phyloP scores from a whole-genome alignment of 2,329 filamentous ascomycete genomes.

The Botrytis fabae region DNA sequence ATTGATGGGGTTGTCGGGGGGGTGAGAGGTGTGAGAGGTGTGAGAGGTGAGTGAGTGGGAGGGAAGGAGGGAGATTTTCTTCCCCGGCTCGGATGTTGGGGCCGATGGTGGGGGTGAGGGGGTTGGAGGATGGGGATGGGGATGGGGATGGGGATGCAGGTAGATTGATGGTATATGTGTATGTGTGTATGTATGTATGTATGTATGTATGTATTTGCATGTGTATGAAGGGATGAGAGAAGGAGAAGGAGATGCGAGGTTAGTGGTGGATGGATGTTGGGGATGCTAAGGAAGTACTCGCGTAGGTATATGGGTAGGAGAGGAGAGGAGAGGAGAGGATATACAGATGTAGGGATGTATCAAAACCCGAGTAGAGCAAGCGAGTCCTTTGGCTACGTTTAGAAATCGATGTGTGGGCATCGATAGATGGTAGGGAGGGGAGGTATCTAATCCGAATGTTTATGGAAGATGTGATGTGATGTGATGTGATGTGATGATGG shows the following conservation, averaged over 20 bases:
- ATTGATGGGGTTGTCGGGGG: not conserved
- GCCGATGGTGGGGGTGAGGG: not conserved
- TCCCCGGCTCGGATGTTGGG: not conserved
- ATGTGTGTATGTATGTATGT: no score
- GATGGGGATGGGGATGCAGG: not conserved
- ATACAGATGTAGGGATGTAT: not conserved
- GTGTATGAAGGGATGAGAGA: not conserved
- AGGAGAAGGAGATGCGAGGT: not conserved
- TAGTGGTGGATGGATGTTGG: not conserved
- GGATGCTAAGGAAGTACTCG: not conserved
- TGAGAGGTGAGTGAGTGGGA: not conserved
- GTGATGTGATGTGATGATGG: no score
- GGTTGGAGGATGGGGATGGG: not conserved
- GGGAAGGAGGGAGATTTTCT: not conserved
- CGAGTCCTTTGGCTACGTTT: not conserved
- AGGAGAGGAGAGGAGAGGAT: not conserved
- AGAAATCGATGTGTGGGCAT: not conserved
- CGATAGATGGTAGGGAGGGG: not conserved
- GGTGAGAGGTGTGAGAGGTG: no score
- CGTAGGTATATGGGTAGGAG: not conserved
- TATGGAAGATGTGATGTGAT: no score
- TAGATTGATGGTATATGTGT: not conserved
- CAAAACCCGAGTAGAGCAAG: not conserved
- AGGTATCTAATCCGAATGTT: not conserved
- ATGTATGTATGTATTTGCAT: not conserved